Percentiles rank a stretch among this genome's conserved stretches.
These are phyloP conservation scores for Penicillium roqueforti DNA, from an alignment of 495 filamentous ascomycete species.

Conservation along the genomic window DNA sequence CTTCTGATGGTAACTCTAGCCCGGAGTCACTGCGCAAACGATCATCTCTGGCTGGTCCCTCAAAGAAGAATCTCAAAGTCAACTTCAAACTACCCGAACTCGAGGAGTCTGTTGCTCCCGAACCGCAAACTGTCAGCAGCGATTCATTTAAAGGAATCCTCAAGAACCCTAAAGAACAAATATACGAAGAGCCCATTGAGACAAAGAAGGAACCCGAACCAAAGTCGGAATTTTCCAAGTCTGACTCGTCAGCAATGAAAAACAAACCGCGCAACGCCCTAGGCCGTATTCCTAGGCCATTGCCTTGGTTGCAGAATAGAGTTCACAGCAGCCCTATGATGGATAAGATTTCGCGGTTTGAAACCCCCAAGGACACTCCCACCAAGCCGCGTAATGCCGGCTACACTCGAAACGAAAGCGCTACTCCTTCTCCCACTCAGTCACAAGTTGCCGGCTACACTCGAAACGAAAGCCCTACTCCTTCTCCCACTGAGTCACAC, in stretches of 20 bases:
- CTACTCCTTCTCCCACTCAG: conserved; percentile 49
- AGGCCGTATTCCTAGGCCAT: conserved; percentile 46
- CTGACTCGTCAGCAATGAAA: conserved; percentile 49
- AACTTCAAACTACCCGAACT: conserved; percentile 38
- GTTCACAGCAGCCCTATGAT: conserved; percentile 43
- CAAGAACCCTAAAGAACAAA: conserved; percentile 67
- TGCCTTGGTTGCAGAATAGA: conserved; percentile 32
- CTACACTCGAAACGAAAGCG: conserved; percentile 61
- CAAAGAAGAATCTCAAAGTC: conserved; percentile 39
- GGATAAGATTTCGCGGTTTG: conserved; percentile 58
- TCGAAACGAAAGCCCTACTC: conserved; percentile 50
- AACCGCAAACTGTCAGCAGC: conserved; percentile 33
- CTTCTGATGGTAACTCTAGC: conserved; percentile 26
- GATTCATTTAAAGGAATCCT: conserved; percentile 46
- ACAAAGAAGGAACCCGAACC: conserved; percentile 24
- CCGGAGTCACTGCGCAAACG: conserved; percentile 18
- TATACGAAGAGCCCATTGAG: conserved; percentile 78
- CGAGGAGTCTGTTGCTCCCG: conserved; percentile 17
- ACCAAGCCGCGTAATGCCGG: conserved; percentile 68
- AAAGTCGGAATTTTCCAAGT: conserved; percentile 32
- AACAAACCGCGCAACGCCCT: conserved; percentile 55
- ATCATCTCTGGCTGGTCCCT: conserved; percentile 20
- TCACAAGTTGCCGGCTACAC: conserved; percentile 71
- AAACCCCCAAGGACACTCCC: conserved; percentile 74
- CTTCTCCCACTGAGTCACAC: conserved; percentile 36